Evolutionary conservation across 495 filamentous ascomycete genomes (phyloP).

Genomic region (Tuber aestivum): DNA sequence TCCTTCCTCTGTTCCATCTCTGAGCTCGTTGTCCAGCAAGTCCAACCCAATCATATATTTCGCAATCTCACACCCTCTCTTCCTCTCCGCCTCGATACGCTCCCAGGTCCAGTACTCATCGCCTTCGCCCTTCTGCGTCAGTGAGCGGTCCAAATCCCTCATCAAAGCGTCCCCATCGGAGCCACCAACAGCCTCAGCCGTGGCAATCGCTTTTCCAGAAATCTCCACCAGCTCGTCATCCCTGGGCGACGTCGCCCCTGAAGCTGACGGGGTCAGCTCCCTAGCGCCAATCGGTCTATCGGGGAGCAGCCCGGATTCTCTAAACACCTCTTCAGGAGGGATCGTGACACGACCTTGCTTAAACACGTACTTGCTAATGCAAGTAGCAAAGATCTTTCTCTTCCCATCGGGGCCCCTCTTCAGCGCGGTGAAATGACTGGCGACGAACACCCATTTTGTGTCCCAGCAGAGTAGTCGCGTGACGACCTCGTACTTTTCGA

Average conservation of each 20-base stretch:
- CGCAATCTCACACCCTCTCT: conserved; percentile 52
- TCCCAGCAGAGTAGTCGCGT: conserved; percentile 68
- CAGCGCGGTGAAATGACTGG: conserved; percentile 58
- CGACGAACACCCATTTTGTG: conserved; percentile 73
- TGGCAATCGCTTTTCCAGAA: conserved; percentile 72
- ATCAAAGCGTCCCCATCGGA: conserved; percentile 65
- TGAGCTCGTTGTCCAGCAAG: conserved; percentile 46
- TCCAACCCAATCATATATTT: conserved; percentile 52
- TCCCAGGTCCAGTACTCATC: conserved; percentile 52
- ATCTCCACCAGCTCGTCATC: conserved; percentile 60
- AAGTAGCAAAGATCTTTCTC: conserved; percentile 63
- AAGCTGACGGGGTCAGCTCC: conserved; percentile 42
- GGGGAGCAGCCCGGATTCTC: conserved; percentile 63
- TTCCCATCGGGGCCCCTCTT: conserved; percentile 45
- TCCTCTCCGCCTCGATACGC: conserved; percentile 54
- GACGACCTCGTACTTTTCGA: conserved; percentile 67
- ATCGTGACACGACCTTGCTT: conserved; percentile 84
- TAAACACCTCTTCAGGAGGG: conserved; percentile 68
- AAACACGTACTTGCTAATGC: conserved; percentile 79
- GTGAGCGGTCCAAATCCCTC: conserved; percentile 35
- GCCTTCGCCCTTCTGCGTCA: conserved; percentile 42
- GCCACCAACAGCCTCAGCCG: conserved; percentile 60
- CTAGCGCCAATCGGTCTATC: conserved; percentile 42
- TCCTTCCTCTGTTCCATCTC: conserved; percentile 44
- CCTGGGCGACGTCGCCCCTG: conserved; percentile 20